Base-by-base conservation (phyloP, 2,329 filamentous ascomycete genomes). In the Lachnellula arida region DNA sequence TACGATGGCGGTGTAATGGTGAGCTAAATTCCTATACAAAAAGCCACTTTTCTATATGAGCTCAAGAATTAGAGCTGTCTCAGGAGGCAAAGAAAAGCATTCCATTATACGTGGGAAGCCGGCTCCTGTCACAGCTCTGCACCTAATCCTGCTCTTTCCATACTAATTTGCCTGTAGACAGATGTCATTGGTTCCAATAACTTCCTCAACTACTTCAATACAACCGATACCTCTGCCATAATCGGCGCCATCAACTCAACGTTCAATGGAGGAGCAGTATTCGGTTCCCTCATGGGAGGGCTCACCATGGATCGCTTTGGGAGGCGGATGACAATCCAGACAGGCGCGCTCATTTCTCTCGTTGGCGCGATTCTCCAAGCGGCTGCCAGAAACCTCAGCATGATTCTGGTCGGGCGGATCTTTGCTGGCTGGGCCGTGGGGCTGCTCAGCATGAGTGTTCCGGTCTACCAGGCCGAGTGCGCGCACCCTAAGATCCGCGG, bases 401-500 rank as follows among this genome's bases (percentile, higher is more conserved):
- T 80, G 66, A 74, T 87, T 35, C 84, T 84, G 59, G 73, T 80
- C 59, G 84, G 84, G 34, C 75, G 84, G 57, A 75, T 77, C 54
- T 74, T 85, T 53, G 80, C 81, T 46, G 82, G 82, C 51, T 68
- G 81, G 50, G 79, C 76, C 65, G 79, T 86, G 51, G 83, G 84
- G 9, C 75, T 82, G 53, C 72, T 86, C 7, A 78, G 78, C 60
- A 86, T 85, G 82, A 82, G 86, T 59, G 75, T 87, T 39, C 84
- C 84, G 2, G 68, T 86, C 0, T 87, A 86, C 65, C 83, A 86
- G 64, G 81, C 82, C n/a, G 84, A 87, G 63, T 72, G 86, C 51
- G 80, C 81, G 4, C 83, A 86, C 68, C 82, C 82, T 2, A 77
- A 76, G 58, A 86, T 86, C 62, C 79, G 84, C 69, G 84, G 70